Percentiles rank a stretch among this genome's conserved stretches.
Evolutionary conservation across 768 basidiomycete genomes (phyloP).

Genomic region (Kwoniella dejecticola): DNA sequence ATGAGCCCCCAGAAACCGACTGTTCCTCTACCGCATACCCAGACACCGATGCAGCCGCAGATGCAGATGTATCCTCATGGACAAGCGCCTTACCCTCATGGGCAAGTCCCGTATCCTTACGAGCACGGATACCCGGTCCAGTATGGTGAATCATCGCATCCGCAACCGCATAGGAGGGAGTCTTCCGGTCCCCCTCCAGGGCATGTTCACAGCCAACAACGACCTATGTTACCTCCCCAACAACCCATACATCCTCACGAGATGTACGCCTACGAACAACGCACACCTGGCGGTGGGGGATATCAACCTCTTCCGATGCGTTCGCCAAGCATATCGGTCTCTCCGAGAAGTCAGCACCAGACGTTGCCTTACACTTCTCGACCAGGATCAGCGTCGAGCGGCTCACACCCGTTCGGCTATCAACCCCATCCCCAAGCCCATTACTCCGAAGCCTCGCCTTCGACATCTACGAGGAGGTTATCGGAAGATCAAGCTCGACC

Average conservation of each 20-base stretch:
- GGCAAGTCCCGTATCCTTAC: not conserved
- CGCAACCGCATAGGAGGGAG: not conserved
- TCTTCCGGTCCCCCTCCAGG: not conserved
- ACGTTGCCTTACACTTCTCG: slow-evolving; percentile 14
- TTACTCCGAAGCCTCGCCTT: slow-evolving; percentile 2
- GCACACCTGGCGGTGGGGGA: slow-evolving; percentile 21
- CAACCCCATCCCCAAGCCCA: slow-evolving; percentile 10
- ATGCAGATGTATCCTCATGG: not conserved
- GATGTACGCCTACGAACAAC: slow-evolving; percentile 23
- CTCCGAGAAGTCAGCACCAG: slow-evolving; percentile 36
- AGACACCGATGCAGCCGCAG: not conserved
- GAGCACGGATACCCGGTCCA: slow-evolving; percentile 4
- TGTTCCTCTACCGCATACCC: slow-evolving; percentile 6
- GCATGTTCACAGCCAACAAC: slow-evolving; percentile 3
- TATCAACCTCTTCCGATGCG: slow-evolving; percentile 30
- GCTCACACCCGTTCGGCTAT: slow-evolving; percentile 20
- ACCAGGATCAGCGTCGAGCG: slow-evolving; percentile 16
- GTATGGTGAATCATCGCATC: slow-evolving; percentile 17
- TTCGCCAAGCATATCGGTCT: slow-evolving; percentile 47
- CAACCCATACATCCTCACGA: slow-evolving; percentile 27
- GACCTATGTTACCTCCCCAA: slow-evolving; percentile 43
- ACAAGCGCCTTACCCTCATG: not conserved
- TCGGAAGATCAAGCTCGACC: slow-evolving; percentile 31
- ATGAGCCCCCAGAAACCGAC: slow-evolving; percentile 19
- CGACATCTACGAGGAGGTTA: slow-evolving; percentile 7